phyloP scores from a whole-genome alignment of 768 basidiomycete genomes.

The Suillus plorans region DNA sequence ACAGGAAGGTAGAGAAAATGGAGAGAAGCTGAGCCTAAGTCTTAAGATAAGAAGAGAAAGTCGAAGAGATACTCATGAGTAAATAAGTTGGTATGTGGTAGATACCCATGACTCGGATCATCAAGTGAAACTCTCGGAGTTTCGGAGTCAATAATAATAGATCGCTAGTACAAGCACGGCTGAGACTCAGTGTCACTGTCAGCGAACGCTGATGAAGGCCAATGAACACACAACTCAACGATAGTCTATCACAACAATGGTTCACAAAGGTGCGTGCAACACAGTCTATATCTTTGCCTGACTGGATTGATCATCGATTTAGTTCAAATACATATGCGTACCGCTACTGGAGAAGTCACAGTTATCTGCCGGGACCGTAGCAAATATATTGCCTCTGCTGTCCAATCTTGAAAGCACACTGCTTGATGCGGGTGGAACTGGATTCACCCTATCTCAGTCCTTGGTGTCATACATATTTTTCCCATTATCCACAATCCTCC shows the following conservation, averaged over 20 bases:
- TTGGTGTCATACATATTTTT: slow-evolving; percentile 85
- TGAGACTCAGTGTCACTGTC: too few relatives aligned
- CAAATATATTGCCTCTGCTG: slow-evolving; percentile 51
- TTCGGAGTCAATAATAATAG: too few relatives aligned
- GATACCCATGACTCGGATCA: not conserved
- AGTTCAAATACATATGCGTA: slow-evolving; percentile 76
- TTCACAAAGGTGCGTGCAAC: slow-evolving; percentile 39
- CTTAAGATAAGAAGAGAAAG: not conserved
- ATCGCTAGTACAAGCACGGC: too few relatives aligned
- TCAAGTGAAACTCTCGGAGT: not conserved
- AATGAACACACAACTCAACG: slow-evolving; percentile 14
- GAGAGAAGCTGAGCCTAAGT: not conserved
- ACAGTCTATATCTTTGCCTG: not conserved
- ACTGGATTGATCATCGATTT: not conserved
- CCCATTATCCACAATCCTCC: slow-evolving; percentile 82
- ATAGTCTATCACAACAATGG: slow-evolving; percentile 25
- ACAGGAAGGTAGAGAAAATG: not conserved
- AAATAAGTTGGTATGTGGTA: not conserved
- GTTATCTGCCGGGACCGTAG: slow-evolving; percentile 55
- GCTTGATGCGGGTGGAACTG: slow-evolving; percentile 38
- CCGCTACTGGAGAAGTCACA: slow-evolving; percentile 72
- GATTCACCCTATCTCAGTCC: slow-evolving; percentile 45
- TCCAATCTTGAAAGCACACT: slow-evolving; percentile 51
- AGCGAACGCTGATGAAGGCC: too few relatives aligned
- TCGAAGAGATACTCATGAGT: slow-evolving; percentile 1